A percentile compares a stretch with the other conserved stretches of the same genome.
phyloP scores from a whole-genome alignment of 2,329 filamentous ascomycete genomes.

The Didymella exigua region DNA sequence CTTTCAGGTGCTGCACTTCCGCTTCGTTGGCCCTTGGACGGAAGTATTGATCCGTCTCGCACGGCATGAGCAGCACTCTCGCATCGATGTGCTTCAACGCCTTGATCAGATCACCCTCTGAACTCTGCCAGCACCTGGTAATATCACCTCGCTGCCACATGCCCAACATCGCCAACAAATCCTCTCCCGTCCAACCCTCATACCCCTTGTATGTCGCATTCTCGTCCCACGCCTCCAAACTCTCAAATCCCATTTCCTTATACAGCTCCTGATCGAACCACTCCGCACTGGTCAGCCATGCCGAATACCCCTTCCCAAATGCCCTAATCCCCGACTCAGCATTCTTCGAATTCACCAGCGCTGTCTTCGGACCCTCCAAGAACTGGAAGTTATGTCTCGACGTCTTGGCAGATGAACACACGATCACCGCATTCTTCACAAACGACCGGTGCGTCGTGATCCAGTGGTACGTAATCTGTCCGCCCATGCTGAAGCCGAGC shows the following conservation, averaged over 20 bases:
- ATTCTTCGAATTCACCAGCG: conserved; percentile 52
- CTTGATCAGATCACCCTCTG: conserved; percentile 36
- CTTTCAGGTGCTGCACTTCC: conserved; percentile 44
- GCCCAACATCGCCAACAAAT: conserved; percentile 46
- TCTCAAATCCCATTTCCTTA: conserved; percentile 39
- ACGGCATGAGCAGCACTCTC: conserved; percentile 49
- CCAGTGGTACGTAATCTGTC: conserved; percentile 61
- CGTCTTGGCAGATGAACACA: conserved; percentile 59
- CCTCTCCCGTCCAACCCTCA: conserved; percentile 43
- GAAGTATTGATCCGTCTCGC: conserved; percentile 51
- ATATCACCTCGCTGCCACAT: conserved; percentile 54
- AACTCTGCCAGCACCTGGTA: conserved; percentile 30
- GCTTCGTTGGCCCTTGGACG: conserved; percentile 47
- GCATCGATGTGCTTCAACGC: conserved; percentile 47
- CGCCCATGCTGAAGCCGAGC: conserved; percentile 64
- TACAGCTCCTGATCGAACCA: conserved; percentile 51
- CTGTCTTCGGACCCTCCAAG: conserved; percentile 59
- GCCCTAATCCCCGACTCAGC: conserved; percentile 45
- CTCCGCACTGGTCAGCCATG: conserved; percentile 49
- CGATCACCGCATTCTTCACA: conserved; percentile 50
- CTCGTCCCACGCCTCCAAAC: conserved; percentile 37
- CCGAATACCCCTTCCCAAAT: conserved; percentile 48
- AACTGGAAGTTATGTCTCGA: conserved; percentile 61
- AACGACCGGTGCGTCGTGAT: conserved; percentile 57
- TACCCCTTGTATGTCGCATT: conserved; percentile 25